Conservation (phyloP, 495 filamentous ascomycete genomes). For the Astrothelium subdiscretum region DNA sequence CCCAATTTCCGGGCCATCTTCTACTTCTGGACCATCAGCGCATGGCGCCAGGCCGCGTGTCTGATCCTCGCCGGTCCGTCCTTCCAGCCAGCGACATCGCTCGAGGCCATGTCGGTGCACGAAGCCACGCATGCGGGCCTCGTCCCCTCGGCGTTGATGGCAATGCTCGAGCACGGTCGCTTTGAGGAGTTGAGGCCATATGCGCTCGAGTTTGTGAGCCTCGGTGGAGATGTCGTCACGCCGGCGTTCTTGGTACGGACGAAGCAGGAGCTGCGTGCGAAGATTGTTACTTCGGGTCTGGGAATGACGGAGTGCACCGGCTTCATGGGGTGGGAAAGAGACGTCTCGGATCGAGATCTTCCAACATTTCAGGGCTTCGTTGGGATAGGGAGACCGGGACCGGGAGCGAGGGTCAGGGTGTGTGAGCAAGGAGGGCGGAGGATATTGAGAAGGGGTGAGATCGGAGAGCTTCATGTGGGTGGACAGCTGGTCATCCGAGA, state of each 20-base stretch:
- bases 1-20: not conserved
- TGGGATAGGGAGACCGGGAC: not conserved
- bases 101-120: not conserved
- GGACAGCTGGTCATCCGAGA: not conserved
- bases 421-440: not conserved
- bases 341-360: not conserved
- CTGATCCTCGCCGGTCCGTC: not conserved
- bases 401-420: not conserved
- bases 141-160: not conserved
- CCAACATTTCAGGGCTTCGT: not conserved
- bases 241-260: not conserved
- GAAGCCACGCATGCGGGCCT: not conserved
- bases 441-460: not conserved
- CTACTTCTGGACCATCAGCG: not conserved
- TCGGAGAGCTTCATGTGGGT: conserved; percentile 4
- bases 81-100: not conserved
- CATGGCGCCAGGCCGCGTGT: not conserved
- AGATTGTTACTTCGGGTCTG: not conserved
- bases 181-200: not conserved
- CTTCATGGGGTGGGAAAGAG: not conserved
- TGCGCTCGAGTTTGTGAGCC: not conserved
- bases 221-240: not conserved
- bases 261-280: not conserved
- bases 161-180: not conserved
- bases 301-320: not conserved